Evolutionary conservation across 345 rosid species (phyloP).

Genomic region (Mangifera indica): DNA sequence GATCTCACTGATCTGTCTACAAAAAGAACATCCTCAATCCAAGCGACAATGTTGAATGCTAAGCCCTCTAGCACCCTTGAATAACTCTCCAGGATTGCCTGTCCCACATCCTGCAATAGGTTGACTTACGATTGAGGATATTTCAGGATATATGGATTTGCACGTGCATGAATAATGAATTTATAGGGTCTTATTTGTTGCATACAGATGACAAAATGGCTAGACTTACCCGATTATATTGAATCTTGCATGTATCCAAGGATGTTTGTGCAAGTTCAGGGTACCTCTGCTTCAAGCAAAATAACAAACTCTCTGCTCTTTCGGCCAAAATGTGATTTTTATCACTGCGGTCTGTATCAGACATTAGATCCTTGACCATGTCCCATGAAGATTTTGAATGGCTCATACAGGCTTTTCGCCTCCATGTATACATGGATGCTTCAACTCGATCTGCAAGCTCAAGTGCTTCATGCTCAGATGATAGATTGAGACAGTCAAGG

Average conservation of each 20-base stretch:
- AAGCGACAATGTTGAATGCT: slow-evolving; percentile 83
- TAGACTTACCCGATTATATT: slow-evolving; percentile 60
- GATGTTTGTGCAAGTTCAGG: slow-evolving; percentile 91
- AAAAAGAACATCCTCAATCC: slow-evolving; percentile 87
- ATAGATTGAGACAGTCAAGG: slow-evolving; percentile 58
- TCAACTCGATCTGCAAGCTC: slow-evolving; percentile 81
- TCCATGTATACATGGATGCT: slow-evolving; percentile 92
- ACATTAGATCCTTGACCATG: slow-evolving; percentile 77
- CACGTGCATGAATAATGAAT: neutral
- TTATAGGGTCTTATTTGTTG: too few species aligned
- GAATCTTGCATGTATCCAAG: slow-evolving; percentile 92
- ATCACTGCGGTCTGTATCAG: slow-evolving; percentile 57
- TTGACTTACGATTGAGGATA: neutral
- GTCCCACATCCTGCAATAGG: slow-evolving; percentile 76
- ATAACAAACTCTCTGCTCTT: slow-evolving; percentile 79
- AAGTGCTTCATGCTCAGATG: slow-evolving; percentile 91
- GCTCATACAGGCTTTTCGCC: slow-evolving; percentile 70
- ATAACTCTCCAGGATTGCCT: slow-evolving; percentile 85
- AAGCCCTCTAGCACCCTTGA: slow-evolving; percentile 87
- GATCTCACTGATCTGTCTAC: slow-evolving; percentile 58
- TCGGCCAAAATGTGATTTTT: slow-evolving; percentile 75
- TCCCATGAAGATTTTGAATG: slow-evolving; percentile 84
- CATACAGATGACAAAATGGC: neutral
- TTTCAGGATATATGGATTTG: neutral
- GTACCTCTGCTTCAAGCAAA: slow-evolving; percentile 79